Base-by-base conservation (phyloP, 169 alveolate species). In the Plasmodium inui region DNA sequence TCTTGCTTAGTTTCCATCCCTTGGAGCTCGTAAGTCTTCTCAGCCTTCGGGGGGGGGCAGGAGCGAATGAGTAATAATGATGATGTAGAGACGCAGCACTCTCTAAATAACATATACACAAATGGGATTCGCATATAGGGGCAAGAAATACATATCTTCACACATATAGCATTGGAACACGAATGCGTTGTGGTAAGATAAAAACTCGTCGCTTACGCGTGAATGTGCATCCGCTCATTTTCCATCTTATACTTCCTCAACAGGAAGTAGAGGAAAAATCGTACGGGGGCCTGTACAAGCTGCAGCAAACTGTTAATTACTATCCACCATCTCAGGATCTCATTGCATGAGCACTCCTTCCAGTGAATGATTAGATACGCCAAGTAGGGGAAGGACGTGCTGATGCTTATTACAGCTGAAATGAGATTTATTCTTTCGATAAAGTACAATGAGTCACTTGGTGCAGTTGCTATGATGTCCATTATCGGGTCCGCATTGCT, bases 1-100 rank as follows among this genome's bases (percentile, higher is more conserved):
- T 70, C 61, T 94, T 96, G 84, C 97, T 92, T 83, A 92, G 82
- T 44, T 78, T 46, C 97, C 97, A 96, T 26, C 96, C 93, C 34
- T 95, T 85, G 14, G 96, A 93, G 32, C 95, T 95, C 2, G 97
- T 96, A 7, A 96, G 70, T 34, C 94, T 88, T 73, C 94, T 78
- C 55, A 88, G 50, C 39, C 94, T 88, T 32, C 1, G 34, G 17
- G 14, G 30, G 79, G 7, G 26, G 39, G 61, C 7, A 0, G 26
- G 71, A 10, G 4, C 4, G 12, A 53, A 82, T 55, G 71, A 30
- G 67, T 53, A 34, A 41, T 8, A 14, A 50, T 50, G 34, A 80
- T 46, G 57, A 41, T 80, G 73, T 80, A 17, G 28, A 55, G 4
- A 30, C 39, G 19, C 5, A 71, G 34, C 17, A 0, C 22, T 22